Base-by-base conservation (phyloP, 805 yeast species). In the Starmerella bacillaris region DNA sequence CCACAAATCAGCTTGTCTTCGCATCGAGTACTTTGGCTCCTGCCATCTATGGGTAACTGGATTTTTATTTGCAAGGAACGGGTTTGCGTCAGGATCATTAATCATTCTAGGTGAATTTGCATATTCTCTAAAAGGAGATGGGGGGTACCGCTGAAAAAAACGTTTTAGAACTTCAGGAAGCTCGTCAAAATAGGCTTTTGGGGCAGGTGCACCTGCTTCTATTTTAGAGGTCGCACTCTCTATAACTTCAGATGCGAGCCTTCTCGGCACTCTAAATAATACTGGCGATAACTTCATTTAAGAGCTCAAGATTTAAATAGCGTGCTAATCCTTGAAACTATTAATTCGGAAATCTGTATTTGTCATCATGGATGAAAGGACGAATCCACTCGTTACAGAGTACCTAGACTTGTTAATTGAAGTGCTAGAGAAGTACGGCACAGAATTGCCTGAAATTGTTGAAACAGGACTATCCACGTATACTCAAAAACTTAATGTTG, bases 81-180 rank as follows among this genome's bases (percentile, higher is more conserved):
- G 95, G 56, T 84, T 84, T 46, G 83, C 78, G 40, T 70, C 68
- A 17, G 68, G 65, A 33, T 82, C 84, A 33, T 58, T 60, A 17
- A 78, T 72, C 20, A 69, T 59, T 2, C 78, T 68, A 34, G 92
- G 77, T 42, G 63, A 65, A 2, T 63, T 57, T 4, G 79, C 62
- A 54, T 82, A 84, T 45, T 65, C 53, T 15, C 67, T 66, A 56
- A 70, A 72, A n/a, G 83, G 86, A 17, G 74, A 60, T 6, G 94
- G 94, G 21, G 95, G 95, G 51, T 71, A 79, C 54, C 70, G 74
- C 33, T 70, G 63, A 60, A 84, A 83, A 57, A 83, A 84, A 44
- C 60, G 67, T 52, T 72, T 76, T 22, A 83, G 64, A 51, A 66
- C 68, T 34, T 56, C 60, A 15, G 94, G 95, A 28, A 83, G 70